Evolutionary conservation across 441 rosid genomes (phyloP).

Genomic region (Corymbia calophylla): DNA sequence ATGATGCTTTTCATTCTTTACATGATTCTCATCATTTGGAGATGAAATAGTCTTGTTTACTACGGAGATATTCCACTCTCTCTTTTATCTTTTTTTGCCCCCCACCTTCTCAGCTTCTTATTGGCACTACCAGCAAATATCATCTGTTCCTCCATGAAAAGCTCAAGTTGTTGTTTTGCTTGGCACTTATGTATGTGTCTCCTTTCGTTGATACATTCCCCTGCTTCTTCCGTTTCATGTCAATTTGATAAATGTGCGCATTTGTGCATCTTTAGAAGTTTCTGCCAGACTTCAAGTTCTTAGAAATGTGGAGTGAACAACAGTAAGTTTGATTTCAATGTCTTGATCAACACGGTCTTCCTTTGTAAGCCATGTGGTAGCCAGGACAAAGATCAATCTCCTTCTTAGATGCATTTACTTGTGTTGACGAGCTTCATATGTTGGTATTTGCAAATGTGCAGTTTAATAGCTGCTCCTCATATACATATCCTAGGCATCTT

Average conservation of each 20-base stretch:
- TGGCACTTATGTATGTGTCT: background rate
- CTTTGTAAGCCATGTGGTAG: background rate
- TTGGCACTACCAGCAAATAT: background rate
- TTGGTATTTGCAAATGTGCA: background rate
- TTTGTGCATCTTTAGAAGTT: background rate
- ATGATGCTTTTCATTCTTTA: background rate
- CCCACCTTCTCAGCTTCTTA: background rate
- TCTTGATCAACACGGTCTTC: background rate
- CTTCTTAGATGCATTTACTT: background rate
- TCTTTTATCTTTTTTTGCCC: background rate
- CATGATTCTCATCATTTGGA: background rate
- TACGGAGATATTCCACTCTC: background rate
- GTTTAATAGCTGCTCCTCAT: background rate
- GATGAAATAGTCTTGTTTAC: background rate
- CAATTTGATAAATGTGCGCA: background rate
- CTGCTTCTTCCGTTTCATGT: background rate
- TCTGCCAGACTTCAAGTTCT: background rate
- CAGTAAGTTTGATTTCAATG: background rate
- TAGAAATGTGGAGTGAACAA: background rate
- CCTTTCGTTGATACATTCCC: background rate
- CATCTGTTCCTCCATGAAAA: background rate
- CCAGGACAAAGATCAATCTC: background rate
- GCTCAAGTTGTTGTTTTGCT: background rate
- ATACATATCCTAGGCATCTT: background rate
- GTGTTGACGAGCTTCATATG: background rate